These are phyloP conservation scores for Lipomyces anomalus DNA, from an alignment of 805 yeast genomes.

Conservation along the genomic window DNA sequence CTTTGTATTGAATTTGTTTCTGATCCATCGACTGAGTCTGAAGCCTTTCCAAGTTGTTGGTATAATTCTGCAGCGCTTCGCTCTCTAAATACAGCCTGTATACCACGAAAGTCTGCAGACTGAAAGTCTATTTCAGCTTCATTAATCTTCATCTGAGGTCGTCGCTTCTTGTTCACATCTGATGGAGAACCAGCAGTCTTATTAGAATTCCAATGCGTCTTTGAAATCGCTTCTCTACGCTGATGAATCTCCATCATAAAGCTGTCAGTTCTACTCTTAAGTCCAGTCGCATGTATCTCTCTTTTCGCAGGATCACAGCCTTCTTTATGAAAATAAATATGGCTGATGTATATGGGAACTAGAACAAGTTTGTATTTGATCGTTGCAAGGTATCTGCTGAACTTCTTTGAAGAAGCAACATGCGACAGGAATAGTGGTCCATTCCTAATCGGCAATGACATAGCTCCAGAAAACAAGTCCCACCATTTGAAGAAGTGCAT, in stretches of 20 bases:
- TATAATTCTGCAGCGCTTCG: slow-evolving; percentile 41
- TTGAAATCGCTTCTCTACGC: slow-evolving; percentile 33
- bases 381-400: slow-evolving; percentile 68
- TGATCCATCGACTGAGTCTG: slow-evolving; percentile 20
- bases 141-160: slow-evolving; percentile 53
- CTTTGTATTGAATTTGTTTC: slow-evolving; percentile 14
- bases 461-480: slow-evolving; percentile 71
- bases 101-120: slow-evolving; percentile 61
- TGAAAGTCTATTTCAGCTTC: slow-evolving; percentile 65
- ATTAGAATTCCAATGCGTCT: not conserved
- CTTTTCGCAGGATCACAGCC: slow-evolving; percentile 41
- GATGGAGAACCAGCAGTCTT: not conserved
- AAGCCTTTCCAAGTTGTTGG: slow-evolving; percentile 5
- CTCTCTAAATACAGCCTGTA: slow-evolving; percentile 61
- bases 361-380: slow-evolving; percentile 73
- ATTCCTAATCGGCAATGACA: slow-evolving; percentile 70
- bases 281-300: slow-evolving; percentile 51
- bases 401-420: slow-evolving; percentile 47
- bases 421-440: slow-evolving; percentile 59
- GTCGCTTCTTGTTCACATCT: slow-evolving; percentile 17
- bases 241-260: slow-evolving; percentile 66
- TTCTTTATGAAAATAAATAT: slow-evolving; percentile 49
- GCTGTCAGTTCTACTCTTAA: slow-evolving; percentile 53
- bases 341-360: slow-evolving; percentile 68
- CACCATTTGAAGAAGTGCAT: slow-evolving; percentile 78